Evolutionary conservation across 345 rosid genomes (phyloP).

Genomic region (Lenwebbia sp.): DNA sequence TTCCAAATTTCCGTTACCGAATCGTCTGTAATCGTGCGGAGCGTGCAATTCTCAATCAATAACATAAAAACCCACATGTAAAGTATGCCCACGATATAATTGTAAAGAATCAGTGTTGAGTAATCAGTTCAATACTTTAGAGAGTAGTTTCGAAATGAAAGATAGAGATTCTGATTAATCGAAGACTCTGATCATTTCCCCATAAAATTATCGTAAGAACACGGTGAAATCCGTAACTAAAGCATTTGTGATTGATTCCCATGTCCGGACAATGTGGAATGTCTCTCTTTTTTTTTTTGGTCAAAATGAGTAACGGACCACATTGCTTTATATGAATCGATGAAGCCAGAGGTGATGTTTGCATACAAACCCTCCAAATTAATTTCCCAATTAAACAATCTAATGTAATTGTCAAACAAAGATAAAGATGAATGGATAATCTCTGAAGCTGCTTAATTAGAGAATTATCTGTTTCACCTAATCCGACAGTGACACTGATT

Average conservation of each 20-base stretch:
- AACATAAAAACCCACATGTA: background rate
- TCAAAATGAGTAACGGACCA: background rate
- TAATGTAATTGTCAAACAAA: background rate
- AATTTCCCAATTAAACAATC: background rate
- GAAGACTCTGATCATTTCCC: background rate
- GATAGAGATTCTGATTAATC: background rate
- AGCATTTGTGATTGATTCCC: background rate
- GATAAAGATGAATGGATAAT: background rate
- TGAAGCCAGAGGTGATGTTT: background rate
- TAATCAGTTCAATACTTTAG: accelerated
- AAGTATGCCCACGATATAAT: background rate
- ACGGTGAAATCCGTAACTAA: no score
- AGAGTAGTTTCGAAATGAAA: background rate
- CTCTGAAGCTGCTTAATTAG: background rate
- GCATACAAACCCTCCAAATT: background rate
- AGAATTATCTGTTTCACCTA: background rate
- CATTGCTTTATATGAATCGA: background rate
- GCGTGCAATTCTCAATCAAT: accelerated
- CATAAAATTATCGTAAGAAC: background rate
- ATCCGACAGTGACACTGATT: background rate
- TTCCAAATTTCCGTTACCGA: accelerated
- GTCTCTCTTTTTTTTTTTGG: background rate
- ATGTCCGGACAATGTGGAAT: background rate
- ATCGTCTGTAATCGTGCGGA: background rate
- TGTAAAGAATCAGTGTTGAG: background rate